phyloP scores from a whole-genome alignment of 768 basidiomycete species.

The Amylocystis lapponica region DNA sequence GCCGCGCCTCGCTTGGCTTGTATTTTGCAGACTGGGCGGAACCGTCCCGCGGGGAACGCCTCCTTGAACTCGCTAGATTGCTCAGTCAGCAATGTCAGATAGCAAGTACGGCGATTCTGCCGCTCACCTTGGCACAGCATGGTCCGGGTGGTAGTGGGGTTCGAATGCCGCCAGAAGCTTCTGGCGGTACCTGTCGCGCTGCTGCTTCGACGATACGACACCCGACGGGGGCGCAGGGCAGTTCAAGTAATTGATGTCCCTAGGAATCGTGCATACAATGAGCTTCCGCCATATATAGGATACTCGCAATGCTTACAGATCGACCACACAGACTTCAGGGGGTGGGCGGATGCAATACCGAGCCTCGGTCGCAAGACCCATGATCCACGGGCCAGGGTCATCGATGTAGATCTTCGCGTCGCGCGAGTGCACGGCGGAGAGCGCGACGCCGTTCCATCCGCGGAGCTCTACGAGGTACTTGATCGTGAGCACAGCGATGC shows the following conservation, averaged over 20 bases:
- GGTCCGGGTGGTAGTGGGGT: slow-evolving; percentile 84
- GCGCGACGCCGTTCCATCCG: slow-evolving; percentile 87
- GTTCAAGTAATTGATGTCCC: slow-evolving; percentile 42
- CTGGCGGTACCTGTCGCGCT: slow-evolving; percentile 75
- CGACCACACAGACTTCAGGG: slow-evolving; percentile 71
- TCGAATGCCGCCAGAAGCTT: slow-evolving; percentile 75
- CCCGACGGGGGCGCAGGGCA: slow-evolving; percentile 77
- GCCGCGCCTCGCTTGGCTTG: slow-evolving; percentile 79
- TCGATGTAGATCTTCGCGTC: slow-evolving; percentile 93
- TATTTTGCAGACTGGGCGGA: slow-evolving; percentile 88
- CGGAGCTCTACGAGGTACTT: slow-evolving; percentile 89
- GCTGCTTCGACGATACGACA: slow-evolving; percentile 69
- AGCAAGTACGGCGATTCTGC: neutral
- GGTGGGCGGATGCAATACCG: slow-evolving; percentile 70
- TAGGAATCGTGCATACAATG: slow-evolving; percentile 2
- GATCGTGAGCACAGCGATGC: slow-evolving; percentile 85
- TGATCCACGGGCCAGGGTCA: slow-evolving; percentile 95
- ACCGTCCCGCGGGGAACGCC: slow-evolving; percentile 88
- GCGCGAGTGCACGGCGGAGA: slow-evolving; percentile 77
- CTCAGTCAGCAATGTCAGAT: neutral
- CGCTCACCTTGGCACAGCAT: slow-evolving; percentile 64
- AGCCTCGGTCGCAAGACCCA: slow-evolving; percentile 83
- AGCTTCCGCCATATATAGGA: neutral
- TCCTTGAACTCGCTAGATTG: slow-evolving; percentile 81
- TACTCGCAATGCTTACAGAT: slow-evolving; percentile 50